Conservation (phyloP, 2,329 filamentous ascomycete genomes). For the Arthrobotrys conoides region DNA sequence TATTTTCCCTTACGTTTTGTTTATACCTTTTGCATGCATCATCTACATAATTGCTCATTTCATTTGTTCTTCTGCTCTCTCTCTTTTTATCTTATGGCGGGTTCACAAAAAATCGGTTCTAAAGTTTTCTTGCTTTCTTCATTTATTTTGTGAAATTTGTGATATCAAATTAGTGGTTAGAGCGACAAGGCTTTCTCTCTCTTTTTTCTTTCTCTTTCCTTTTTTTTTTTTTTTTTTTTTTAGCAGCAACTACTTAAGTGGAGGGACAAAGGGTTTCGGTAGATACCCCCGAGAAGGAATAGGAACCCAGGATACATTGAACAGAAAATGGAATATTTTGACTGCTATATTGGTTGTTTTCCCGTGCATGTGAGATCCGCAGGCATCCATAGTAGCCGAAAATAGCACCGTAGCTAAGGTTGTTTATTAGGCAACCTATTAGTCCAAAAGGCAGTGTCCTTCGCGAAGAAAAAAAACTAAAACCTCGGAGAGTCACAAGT, state of each 20-base stretch:
- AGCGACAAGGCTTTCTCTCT: background rate
- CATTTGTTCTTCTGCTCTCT: conserved; percentile 9
- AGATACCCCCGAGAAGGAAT: conserved; percentile 31
- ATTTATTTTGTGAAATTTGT: conserved; percentile 30
- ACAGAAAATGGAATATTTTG: conserved; percentile 3
- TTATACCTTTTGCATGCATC: conserved; percentile 27
- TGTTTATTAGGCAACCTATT: conserved; percentile 12
- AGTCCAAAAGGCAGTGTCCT: background rate
- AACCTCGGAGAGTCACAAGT: background rate
- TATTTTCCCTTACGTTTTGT: conserved; percentile 28
- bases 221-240: conserved; percentile 33
- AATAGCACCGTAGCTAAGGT: conserved; percentile 15
- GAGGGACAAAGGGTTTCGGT: conserved; percentile 7
- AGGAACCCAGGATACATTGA: background rate
- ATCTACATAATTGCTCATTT: conserved; percentile 22
- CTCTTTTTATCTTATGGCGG: background rate
- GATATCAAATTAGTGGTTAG: conserved; percentile 21
- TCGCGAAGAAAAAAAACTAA: background rate
- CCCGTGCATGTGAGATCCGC: conserved; percentile 11
- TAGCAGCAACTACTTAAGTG: conserved; percentile 11
- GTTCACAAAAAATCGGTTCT: conserved; percentile 27
- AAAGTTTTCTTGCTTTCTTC: conserved; percentile 6
- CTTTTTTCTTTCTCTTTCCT: conserved; percentile 32
- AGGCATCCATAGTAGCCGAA: conserved; percentile 16
- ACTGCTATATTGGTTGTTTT: background rate